A percentile compares a stretch with the other conserved stretches of the same genome.
phyloP scores from a whole-genome alignment of 1,284 basidiomycete genomes.

The Ganoderma lucidum region DNA sequence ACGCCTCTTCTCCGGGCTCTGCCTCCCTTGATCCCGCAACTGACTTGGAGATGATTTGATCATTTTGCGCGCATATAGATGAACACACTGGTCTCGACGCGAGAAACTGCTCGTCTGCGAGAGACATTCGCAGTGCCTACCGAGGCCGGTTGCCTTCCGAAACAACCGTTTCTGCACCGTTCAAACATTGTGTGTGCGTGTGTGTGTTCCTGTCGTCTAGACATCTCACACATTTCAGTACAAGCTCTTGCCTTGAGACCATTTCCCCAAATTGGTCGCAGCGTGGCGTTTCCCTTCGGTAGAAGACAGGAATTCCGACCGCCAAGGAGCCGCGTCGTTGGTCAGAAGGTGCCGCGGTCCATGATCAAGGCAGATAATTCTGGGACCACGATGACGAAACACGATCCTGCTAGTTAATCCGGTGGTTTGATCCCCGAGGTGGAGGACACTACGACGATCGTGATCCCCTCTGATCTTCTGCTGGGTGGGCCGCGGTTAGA shows the following conservation, averaged over 20 bases:
- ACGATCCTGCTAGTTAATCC: constrained; percentile 23
- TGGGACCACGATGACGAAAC: constrained; percentile 14
- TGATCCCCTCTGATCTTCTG: constrained; percentile 13
- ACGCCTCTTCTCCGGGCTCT: neutral
- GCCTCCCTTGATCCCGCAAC: neutral
- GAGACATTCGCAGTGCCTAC: neutral
- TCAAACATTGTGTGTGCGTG: neutral
- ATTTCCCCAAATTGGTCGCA: neutral
- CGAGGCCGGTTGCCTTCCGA: neutral
- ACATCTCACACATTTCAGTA: neutral
- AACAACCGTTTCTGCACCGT: neutral
- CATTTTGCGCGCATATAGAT: neutral
- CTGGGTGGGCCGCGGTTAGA: neutral
- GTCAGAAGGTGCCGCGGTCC: neutral
- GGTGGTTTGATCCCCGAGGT: constrained; percentile 30
- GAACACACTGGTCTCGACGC: neutral
- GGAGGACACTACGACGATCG: constrained; percentile 23
- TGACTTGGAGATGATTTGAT: constrained; percentile 5
- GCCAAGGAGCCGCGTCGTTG: constrained; percentile 10
- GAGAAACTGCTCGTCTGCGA: neutral
- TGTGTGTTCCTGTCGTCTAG: neutral
- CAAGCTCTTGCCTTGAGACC: neutral
- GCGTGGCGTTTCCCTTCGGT: neutral
- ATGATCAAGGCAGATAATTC: constrained; percentile 8
- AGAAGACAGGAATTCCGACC: neutral